A percentile compares a stretch with the other conserved stretches of the same genome.
phyloP scores from a whole-genome alignment of 176 grass and related monocot genomes.

The Bolboschoenus planiculmis region DNA sequence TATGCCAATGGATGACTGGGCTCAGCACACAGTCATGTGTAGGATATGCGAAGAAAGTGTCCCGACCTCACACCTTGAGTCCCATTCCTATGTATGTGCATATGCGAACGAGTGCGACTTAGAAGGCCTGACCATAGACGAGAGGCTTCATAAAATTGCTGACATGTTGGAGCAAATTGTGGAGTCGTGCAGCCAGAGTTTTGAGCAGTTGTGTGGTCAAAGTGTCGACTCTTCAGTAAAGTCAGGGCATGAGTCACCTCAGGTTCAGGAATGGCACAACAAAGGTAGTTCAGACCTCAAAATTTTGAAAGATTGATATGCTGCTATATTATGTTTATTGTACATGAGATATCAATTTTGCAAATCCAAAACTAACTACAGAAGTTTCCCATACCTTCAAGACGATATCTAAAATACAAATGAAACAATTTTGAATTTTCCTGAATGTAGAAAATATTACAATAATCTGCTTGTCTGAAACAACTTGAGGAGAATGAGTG shows the following conservation, averaged over 20 bases:
- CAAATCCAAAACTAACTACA: neutral
- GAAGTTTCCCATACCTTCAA: neutral
- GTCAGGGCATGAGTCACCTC: conserved; percentile 18
- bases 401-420: neutral
- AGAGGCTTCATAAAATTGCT: conserved; percentile 26
- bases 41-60: conserved; percentile 39
- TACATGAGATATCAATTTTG: neutral
- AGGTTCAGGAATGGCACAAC: conserved; percentile 34
- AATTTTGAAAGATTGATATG: neutral
- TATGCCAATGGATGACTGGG: neutral
- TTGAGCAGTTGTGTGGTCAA: conserved; percentile 19
- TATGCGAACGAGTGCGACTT: conserved; percentile 34
- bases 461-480: neutral
- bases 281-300: conserved; percentile 21
- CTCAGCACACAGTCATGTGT: conserved; percentile 21
- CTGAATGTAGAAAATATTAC: neutral
- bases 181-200: conserved; percentile 11
- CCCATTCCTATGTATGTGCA: conserved; percentile 37
- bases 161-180: conserved; percentile 37
- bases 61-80: conserved; percentile 27
- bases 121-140: conserved; percentile 27
- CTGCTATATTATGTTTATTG: neutral
- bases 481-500: neutral
- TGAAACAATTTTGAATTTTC: neutral
- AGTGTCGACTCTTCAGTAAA: neutral